phyloP scores from a whole-genome alignment of 805 yeast species.

The Starmerella tilneyi region DNA sequence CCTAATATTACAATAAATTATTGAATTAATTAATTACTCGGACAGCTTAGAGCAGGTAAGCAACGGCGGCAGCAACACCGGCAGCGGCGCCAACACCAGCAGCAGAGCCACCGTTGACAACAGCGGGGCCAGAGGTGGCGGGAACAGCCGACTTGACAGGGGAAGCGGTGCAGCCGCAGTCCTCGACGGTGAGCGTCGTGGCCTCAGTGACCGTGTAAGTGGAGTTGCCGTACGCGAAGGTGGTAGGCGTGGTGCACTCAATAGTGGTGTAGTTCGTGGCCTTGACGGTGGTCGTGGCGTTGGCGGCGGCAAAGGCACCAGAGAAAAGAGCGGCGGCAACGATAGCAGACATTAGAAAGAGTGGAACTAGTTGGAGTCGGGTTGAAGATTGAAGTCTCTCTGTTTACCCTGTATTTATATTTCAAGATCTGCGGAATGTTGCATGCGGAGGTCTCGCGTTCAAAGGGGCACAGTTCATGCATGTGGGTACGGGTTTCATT shows the following conservation, averaged over 20 bases:
- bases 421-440: neutral
- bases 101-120: slow-evolving; percentile 28
- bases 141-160: slow-evolving; percentile 11
- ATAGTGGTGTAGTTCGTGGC: slow-evolving; percentile 25
- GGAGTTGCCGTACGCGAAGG: slow-evolving; percentile 34
- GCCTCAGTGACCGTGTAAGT: slow-evolving; percentile 34
- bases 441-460: slow-evolving; percentile 1
- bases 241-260: slow-evolving; percentile 27
- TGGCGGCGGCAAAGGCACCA: slow-evolving; percentile 36
- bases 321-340: slow-evolving; percentile 45
- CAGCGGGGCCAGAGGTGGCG: slow-evolving; percentile 29
- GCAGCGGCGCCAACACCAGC: slow-evolving; percentile 10
- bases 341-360: slow-evolving; percentile 12
- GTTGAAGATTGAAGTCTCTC: neutral
- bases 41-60: slow-evolving; percentile 18
- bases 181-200: slow-evolving; percentile 51
- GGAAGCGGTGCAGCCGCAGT: slow-evolving; percentile 42
- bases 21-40: neutral
- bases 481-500: neutral
- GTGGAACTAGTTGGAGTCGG: slow-evolving; percentile 1
- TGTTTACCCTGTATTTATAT: neutral
- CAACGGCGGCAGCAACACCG: slow-evolving; percentile 22
- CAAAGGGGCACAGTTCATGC: neutral
- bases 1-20: neutral
- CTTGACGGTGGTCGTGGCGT: slow-evolving; percentile 24